Percentiles rank a stretch among this genome's conserved stretches.
Evolutionary conservation across 345 rosid genomes (phyloP).

Genomic region (Salix dunnii): DNA sequence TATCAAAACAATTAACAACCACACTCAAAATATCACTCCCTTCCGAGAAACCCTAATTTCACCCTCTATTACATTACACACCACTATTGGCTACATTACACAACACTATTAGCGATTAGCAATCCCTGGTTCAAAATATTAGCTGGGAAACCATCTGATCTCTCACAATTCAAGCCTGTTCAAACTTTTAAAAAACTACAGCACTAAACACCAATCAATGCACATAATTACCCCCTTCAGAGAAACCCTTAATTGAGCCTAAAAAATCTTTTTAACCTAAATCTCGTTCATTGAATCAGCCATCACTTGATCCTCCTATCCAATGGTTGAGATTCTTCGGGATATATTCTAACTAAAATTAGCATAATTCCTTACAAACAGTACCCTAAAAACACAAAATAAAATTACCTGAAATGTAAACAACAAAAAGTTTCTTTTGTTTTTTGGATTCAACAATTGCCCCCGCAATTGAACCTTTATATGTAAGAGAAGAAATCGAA

Average conservation of each 20-base stretch:
- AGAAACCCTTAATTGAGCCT: not conserved
- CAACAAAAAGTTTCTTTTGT: slow-evolving; percentile 81
- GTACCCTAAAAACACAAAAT: not conserved
- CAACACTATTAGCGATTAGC: not conserved
- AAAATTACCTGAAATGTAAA: slow-evolving; percentile 66
- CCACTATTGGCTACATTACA: not conserved
- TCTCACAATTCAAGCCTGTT: not conserved
- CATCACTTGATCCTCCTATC: not conserved
- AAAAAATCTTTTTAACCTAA: not conserved
- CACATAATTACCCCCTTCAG: not conserved
- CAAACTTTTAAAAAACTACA: not conserved
- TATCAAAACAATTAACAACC: not conserved
- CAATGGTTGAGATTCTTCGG: not conserved
- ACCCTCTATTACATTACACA: not conserved
- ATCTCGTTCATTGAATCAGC: not conserved
- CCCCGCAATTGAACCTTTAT: slow-evolving; percentile 65
- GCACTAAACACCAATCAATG: not conserved
- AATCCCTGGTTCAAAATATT: not conserved
- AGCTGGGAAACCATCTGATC: not conserved
- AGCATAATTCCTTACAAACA: not conserved
- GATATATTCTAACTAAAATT: not conserved
- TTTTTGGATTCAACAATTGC: slow-evolving; percentile 66
- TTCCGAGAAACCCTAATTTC: not conserved
- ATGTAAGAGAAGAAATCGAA: slow-evolving; percentile 46
- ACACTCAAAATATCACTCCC: not conserved